Evolutionary conservation across 805 yeast genomes (phyloP), one percentile per base, ranked within the genome.

Genomic region (Cyberlindnera sargentensis): DNA sequence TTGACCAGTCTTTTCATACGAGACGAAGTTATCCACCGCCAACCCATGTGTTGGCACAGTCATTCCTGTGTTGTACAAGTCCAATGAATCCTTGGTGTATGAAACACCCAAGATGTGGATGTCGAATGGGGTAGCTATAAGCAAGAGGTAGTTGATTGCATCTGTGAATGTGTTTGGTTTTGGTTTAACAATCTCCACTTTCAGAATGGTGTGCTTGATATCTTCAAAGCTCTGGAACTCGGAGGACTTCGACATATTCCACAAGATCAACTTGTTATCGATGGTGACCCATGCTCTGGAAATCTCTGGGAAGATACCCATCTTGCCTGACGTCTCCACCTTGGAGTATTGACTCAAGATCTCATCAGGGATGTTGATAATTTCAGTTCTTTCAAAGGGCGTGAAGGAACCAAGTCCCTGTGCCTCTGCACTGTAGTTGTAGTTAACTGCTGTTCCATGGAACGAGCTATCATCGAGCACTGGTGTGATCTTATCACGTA

Each of bases 211-310:
- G 52, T 85, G 86, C 42, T 78, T 73, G 48, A 89, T 75, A 50
- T 84, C 95, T 59, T 88, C 97, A 41, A 91, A 84, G 7, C 88
- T 78, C 53, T 81, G 80, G 57, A 80, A 85, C 46, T 84, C 91
- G 28, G 75, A 72, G 9, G 78, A 71, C 45, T 74, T 76, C 7
- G 65, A 56, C 57, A 82, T 79, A 61, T 89, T 83, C 98, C 98
- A 93, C 25, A 95, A 71, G 31, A 84, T 76, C 54, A 91, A 69
- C 54, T 84, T 83, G 59, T 83, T 82, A 57, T 88, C 97, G 30
- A 82, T 77, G 3, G 84, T 78, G 30, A 91, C 73, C 96, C 97
- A 93, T 10, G 90, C 79, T 46, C 95, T 77, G 48, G 78, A 76
- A 29, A 93, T 73, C 45, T 84, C 89, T 0, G 90, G 77, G 51